Percentiles rank a stretch among this genome's conserved stretches.
These are phyloP conservation scores for Apostasia shenzhenica DNA, from an alignment of 106 monocot genomes.

Conservation along the genomic window DNA sequence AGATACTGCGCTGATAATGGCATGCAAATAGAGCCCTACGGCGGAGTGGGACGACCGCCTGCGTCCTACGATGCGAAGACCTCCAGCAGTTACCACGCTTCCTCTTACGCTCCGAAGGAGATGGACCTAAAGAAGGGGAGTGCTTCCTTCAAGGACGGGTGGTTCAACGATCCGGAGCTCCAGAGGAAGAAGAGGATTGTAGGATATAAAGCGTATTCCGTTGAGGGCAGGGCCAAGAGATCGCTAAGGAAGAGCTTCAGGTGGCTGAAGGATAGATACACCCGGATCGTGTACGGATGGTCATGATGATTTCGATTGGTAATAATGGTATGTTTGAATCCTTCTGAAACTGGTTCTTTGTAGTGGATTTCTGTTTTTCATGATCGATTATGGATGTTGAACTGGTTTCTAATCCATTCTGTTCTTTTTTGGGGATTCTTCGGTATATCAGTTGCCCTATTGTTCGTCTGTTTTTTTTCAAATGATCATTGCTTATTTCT, in stretches of 20 bases:
- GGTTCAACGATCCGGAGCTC: slow-evolving; percentile 39
- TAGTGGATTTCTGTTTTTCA: background rate
- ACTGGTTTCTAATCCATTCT: too few relatives aligned
- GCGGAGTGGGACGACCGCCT: slow-evolving; percentile 9
- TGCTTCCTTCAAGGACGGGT: slow-evolving; percentile 11
- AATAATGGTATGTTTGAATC: background rate
- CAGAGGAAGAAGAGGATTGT: slow-evolving; percentile 66
- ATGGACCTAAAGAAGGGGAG: slow-evolving; percentile 21
- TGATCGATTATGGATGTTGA: background rate
- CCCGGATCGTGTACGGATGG: slow-evolving; percentile 34
- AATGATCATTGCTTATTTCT: too few relatives aligned
- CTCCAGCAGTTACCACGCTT: slow-evolving; percentile 36
- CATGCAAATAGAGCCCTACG: slow-evolving; percentile 36
- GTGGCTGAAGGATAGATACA: slow-evolving; percentile 54
- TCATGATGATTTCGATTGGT: slow-evolving; percentile 17
- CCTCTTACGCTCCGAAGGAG: slow-evolving; percentile 1
- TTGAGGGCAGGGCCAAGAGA: slow-evolving; percentile 50
- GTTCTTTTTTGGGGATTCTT: too few relatives aligned
- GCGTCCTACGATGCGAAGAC: slow-evolving; percentile 17
- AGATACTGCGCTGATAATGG: slow-evolving; percentile 22
- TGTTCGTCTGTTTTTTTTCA: too few relatives aligned
- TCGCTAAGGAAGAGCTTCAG: slow-evolving; percentile 47
- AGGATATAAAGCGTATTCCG: slow-evolving; percentile 43
- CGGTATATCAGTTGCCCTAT: too few relatives aligned
- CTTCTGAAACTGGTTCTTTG: background rate